These are phyloP conservation scores for Physcomitrium patens DNA, from an alignment of 225 moss, liverwort and hornwort species.

Conservation along the genomic window DNA sequence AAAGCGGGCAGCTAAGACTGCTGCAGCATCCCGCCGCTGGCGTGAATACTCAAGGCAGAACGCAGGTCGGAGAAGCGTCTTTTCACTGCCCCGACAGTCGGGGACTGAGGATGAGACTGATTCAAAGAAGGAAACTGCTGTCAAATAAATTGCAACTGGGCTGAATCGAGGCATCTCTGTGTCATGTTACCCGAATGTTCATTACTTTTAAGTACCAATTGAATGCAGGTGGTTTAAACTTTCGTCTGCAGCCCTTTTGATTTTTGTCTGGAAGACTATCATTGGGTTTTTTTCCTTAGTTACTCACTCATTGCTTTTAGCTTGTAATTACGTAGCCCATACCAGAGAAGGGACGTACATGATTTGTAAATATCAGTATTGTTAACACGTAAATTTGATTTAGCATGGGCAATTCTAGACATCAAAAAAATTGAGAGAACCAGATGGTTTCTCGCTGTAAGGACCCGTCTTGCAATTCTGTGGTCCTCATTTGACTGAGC, in stretches of 20 bases:
- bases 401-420: no score
- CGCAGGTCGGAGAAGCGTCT: constrained; percentile 53
- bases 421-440: no score
- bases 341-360: no score
- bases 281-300: no score
- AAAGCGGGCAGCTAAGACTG: constrained; percentile 85
- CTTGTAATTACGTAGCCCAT: no score
- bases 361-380: no score
- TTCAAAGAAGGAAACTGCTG: constrained; percentile 31
- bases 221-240: neutral
- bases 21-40: constrained; percentile 94
- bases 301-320: no score
- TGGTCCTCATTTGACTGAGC: no score
- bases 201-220: neutral
- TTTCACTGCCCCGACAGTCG: constrained; percentile 44
- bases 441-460: no score
- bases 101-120: constrained; percentile 39
- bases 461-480: no score
- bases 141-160: constrained; percentile 30
- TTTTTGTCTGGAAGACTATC: neutral
- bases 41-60: constrained; percentile 87
- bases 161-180: neutral
- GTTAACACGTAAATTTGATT: neutral
- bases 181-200: neutral
- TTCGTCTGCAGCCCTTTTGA: neutral